Evolutionary conservation across 352 stramenopile species (phyloP).

Genomic region (Globisporangium mamillatum): DNA sequence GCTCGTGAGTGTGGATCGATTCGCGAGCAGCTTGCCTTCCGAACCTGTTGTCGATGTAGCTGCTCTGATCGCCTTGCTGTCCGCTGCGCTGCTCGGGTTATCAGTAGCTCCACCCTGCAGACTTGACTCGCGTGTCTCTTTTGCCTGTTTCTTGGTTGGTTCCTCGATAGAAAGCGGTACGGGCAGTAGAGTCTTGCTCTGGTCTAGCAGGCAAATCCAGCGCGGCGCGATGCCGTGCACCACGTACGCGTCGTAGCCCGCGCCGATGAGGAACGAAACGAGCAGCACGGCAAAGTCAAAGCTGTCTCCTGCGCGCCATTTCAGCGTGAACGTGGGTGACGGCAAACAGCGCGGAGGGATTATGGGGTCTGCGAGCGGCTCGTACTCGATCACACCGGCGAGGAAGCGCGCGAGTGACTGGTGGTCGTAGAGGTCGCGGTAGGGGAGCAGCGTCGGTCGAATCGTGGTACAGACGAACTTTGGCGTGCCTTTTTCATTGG

Average conservation of each 20-base stretch:
- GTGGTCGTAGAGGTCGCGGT: conserved; percentile 91
- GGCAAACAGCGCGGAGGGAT: conserved; percentile 72
- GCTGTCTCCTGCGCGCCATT: conserved; percentile 86
- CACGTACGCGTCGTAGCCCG: conserved; percentile 94
- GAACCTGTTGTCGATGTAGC: conserved; percentile 4
- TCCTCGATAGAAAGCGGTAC: conserved; percentile 52
- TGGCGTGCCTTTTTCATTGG: conserved; percentile 89
- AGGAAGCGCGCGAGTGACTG: conserved; percentile 85
- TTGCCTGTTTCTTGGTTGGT: conserved; percentile 30
- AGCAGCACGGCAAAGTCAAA: conserved; percentile 92
- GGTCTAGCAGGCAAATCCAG: conserved; percentile 91
- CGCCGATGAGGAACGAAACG: conserved; percentile 89
- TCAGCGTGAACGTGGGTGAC: conserved; percentile 84
- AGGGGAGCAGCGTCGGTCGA: conserved; percentile 90
- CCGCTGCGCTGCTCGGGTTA: not conserved
- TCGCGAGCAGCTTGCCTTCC: conserved; percentile 45
- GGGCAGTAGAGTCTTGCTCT: conserved; percentile 74
- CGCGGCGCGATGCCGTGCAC: conserved; percentile 85
- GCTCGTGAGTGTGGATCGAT: conserved; percentile 61
- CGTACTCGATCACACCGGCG: conserved; percentile 91
- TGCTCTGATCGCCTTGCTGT: conserved; percentile 21
- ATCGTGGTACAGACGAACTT: conserved; percentile 96
- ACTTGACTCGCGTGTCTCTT: not conserved
- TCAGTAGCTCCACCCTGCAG: not conserved
- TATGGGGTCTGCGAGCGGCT: conserved; percentile 88